Percentiles rank a stretch among this genome's conserved stretches.
These are phyloP conservation scores for Fusarium odoratissimum DNA, from an alignment of 2,329 filamentous ascomycete species.

Conservation along the genomic window DNA sequence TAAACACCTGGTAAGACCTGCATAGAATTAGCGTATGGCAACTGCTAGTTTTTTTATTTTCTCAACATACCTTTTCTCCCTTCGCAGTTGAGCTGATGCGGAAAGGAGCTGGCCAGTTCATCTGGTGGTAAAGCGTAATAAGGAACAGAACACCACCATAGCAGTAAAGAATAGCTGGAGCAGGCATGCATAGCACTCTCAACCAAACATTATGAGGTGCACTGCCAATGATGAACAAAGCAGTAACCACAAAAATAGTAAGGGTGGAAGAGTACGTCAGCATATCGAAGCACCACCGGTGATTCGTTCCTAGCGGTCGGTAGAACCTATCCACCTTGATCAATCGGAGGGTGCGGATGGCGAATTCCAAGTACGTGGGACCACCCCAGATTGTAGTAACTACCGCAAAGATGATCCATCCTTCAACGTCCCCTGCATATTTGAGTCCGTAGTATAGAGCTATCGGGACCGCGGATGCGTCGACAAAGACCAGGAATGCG, in stretches of 20 bases:
- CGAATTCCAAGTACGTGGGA: slow-evolving; percentile 66
- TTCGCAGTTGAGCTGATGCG: slow-evolving; percentile 73
- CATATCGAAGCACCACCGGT: slow-evolving; percentile 63
- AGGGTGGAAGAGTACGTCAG: slow-evolving; percentile 59
- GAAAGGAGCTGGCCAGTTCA: slow-evolving; percentile 64
- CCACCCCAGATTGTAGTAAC: slow-evolving; percentile 67
- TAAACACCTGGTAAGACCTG: slow-evolving; percentile 70
- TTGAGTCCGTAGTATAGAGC: slow-evolving; percentile 63
- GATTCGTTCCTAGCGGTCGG: slow-evolving; percentile 59
- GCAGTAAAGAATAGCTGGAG: slow-evolving; percentile 62
- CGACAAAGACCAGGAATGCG: slow-evolving; percentile 60
- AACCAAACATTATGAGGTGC: slow-evolving; percentile 62
- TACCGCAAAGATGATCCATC: slow-evolving; percentile 62
- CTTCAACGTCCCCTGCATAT: slow-evolving; percentile 54
- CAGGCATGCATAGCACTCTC: slow-evolving; percentile 63
- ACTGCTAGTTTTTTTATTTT: neutral
- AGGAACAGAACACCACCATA: slow-evolving; percentile 56
- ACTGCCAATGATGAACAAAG: slow-evolving; percentile 62
- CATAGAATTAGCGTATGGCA: slow-evolving; percentile 40
- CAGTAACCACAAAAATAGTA: slow-evolving; percentile 62
- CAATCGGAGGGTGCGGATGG: slow-evolving; percentile 59
- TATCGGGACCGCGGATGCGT: slow-evolving; percentile 59
- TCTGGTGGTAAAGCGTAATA: slow-evolving; percentile 49
- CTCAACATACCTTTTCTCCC: slow-evolving; percentile 54
- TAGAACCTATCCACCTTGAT: slow-evolving; percentile 62